Evolutionary conservation across 768 basidiomycete species (phyloP).

Genomic region (Psilocybe cyanescens): DNA sequence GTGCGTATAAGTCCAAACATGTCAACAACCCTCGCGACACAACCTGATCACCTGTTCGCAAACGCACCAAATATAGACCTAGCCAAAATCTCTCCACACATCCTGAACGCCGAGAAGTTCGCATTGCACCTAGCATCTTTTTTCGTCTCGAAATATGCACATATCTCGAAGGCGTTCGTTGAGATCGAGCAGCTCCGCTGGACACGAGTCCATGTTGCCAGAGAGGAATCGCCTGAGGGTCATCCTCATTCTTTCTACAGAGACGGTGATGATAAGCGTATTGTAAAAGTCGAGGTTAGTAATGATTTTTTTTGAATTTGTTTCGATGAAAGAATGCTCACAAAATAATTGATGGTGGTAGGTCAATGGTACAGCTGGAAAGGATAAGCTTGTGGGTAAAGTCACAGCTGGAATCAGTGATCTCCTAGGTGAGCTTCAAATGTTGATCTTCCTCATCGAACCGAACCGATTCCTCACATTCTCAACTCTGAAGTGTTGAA

Average conservation of each 20-base stretch:
- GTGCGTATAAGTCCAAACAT: constrained; percentile 31
- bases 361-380: constrained; percentile 70
- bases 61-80: constrained; percentile 49
- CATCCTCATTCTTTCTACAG: constrained; percentile 86
- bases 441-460: neutral
- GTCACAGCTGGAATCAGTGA: constrained; percentile 78
- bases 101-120: constrained; percentile 83
- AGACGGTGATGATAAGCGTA: constrained; percentile 89
- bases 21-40: neutral
- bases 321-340: neutral
- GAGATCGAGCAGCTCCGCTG: constrained; percentile 83
- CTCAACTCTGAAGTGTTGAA: constrained; percentile 69
- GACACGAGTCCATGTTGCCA: constrained; percentile 69
- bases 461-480: neutral
- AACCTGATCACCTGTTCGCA: neutral
- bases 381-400: constrained; percentile 61
- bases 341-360: constrained; percentile 21
- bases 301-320: neutral
- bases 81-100: constrained; percentile 88
- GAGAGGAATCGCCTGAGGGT: constrained; percentile 32
- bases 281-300: constrained; percentile 61
- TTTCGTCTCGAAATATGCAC: constrained; percentile 79
- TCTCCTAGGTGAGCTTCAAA: constrained; percentile 63
- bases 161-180: constrained; percentile 71
- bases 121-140: constrained; percentile 87